These are phyloP conservation scores for Arxiozyma slooffiae DNA, from an alignment of 1,139 yeast species.

Conservation along the genomic window DNA sequence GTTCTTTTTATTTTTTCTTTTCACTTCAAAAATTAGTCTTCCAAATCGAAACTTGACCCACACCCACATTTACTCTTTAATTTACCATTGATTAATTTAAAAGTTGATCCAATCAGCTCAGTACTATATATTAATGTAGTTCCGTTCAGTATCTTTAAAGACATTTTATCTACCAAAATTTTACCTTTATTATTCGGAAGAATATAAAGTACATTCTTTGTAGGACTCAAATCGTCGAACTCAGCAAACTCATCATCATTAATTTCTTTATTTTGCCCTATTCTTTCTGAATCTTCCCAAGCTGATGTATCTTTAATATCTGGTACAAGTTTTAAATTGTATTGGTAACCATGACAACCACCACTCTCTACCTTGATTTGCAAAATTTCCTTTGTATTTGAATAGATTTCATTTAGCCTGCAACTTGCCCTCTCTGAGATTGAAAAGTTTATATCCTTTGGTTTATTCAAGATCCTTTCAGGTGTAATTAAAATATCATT, in stretches of 20 bases:
- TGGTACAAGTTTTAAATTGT: slow-evolving; percentile 56
- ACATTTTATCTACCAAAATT: slow-evolving; percentile 68
- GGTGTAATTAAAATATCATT: slow-evolving; percentile 16
- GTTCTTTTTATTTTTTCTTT: too few relatives aligned
- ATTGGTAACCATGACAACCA: slow-evolving; percentile 98
- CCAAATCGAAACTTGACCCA: slow-evolving; percentile 84
- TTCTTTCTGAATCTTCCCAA: background rate
- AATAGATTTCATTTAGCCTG: too few relatives aligned
- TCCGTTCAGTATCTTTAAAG: slow-evolving; percentile 74
- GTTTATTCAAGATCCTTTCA: slow-evolving; percentile 17
- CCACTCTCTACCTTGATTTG: slow-evolving; percentile 88
- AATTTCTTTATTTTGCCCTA: slow-evolving; percentile 10
- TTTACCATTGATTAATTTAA: slow-evolving; percentile 80
- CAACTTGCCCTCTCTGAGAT: slow-evolving; percentile 40
- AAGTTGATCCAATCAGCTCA: slow-evolving; percentile 90
- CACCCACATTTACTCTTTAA: slow-evolving; percentile 94
- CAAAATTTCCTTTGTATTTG: slow-evolving; percentile 52
- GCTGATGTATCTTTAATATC: slow-evolving; percentile 20
- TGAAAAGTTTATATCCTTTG: slow-evolving; percentile 27
- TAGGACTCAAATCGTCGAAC: slow-evolving; percentile 32
- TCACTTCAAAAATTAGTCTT: background rate
- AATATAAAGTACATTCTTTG: slow-evolving; percentile 17
- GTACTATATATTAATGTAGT: slow-evolving; percentile 83
- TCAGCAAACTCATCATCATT: slow-evolving; percentile 42
- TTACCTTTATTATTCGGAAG: slow-evolving; percentile 24